Percentiles rank a stretch among this genome's conserved stretches.
Evolutionary conservation across 1,284 basidiomycete species (phyloP).

Genomic region (Trametes sp.): DNA sequence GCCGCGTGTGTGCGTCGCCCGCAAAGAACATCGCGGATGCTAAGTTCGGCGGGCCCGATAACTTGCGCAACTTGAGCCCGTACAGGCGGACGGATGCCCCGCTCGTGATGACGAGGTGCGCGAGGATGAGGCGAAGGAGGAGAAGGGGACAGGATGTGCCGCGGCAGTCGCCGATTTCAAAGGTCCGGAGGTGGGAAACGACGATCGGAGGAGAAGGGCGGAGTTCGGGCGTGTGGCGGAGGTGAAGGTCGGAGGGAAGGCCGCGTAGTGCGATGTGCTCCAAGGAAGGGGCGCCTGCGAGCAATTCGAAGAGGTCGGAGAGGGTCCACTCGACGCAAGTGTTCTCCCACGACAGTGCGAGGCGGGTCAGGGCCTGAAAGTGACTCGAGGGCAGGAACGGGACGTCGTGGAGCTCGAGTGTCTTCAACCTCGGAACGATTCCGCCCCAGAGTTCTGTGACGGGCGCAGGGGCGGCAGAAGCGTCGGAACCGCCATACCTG

Average conservation of each 20-base stretch:
- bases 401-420: slow-evolving; percentile 23
- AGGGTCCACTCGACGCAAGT: slow-evolving; percentile 11
- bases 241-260: slow-evolving; percentile 23
- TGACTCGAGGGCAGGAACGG: slow-evolving; percentile 25
- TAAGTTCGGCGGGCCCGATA: slow-evolving; percentile 4
- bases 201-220: background rate
- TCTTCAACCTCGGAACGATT: slow-evolving; percentile 17
- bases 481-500: background rate
- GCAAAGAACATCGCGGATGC: background rate
- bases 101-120: slow-evolving; percentile 12
- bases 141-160: slow-evolving; percentile 11
- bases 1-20: background rate
- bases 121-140: slow-evolving; percentile 18
- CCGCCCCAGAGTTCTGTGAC: slow-evolving; percentile 20
- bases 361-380: slow-evolving; percentile 8
- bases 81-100: slow-evolving; percentile 17
- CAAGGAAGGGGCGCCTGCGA: slow-evolving; percentile 8
- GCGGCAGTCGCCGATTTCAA: slow-evolving; percentile 20
- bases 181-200: slow-evolving; percentile 9
- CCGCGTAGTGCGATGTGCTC: slow-evolving; percentile 9
- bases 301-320: slow-evolving; percentile 15
- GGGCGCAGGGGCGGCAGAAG: background rate
- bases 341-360: slow-evolving; percentile 18
- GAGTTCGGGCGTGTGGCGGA: background rate
- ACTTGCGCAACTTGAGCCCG: slow-evolving; percentile 13